Conservation (phyloP, 2,329 filamentous ascomycete species). For the Penicillium sp. region DNA sequence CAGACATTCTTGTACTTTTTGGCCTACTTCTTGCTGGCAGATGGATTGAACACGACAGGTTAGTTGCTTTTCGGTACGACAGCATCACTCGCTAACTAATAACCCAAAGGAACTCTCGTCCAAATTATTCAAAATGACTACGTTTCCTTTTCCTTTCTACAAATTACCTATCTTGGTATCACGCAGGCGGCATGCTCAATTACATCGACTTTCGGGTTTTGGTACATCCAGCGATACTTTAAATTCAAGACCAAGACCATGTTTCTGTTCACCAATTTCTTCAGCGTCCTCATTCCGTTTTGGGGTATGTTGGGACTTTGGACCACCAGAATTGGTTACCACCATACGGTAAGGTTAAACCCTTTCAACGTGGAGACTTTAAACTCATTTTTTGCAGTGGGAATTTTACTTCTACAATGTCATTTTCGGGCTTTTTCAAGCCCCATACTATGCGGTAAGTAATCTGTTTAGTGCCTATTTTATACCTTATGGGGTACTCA, state of each 20-base stretch:
- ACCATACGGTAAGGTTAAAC: conserved; percentile 34
- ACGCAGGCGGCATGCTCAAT: conserved; percentile 45
- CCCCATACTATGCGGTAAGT: conserved; percentile 46
- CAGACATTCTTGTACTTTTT: conserved; percentile 49
- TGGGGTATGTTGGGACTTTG: conserved; percentile 50
- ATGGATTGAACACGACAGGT: conserved; percentile 48
- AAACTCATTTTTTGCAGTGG: conserved; percentile 31
- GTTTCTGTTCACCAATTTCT: conserved; percentile 49
- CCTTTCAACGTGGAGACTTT: background rate
- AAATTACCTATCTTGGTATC: conserved; percentile 48
- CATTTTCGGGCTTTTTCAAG: conserved; percentile 48
- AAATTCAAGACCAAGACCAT: conserved; percentile 47
- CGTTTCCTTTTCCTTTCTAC: conserved; percentile 47
- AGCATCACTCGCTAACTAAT: background rate
- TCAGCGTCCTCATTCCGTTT: conserved; percentile 46
- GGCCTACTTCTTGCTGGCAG: conserved; percentile 48
- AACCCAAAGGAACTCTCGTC: conserved; percentile 36
- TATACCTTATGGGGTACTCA: background rate
- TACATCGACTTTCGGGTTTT: conserved; percentile 46
- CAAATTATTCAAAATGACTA: conserved; percentile 47
- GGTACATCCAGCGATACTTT: conserved; percentile 49
- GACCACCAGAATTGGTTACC: conserved; percentile 45
- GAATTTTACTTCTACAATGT: conserved; percentile 52
- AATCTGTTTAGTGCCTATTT: background rate
- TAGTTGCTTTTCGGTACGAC: background rate